These are phyloP conservation scores for Phytophthora podocarpi DNA, from an alignment of 352 stramenopile genomes.

Conservation along the genomic window DNA sequence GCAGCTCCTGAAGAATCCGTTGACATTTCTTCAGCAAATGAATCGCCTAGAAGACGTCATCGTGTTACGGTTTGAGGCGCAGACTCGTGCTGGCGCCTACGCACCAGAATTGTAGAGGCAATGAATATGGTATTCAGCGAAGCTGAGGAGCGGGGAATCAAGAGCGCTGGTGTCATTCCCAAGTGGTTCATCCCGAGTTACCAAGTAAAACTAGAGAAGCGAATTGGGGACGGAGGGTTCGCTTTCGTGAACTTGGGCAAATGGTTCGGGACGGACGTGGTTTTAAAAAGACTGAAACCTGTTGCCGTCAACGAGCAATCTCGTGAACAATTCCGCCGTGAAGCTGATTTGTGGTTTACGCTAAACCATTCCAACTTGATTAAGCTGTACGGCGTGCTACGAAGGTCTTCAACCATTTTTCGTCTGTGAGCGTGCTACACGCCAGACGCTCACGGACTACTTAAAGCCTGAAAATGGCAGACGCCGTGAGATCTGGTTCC, in stretches of 20 bases:
- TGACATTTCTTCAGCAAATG: constrained; percentile 17
- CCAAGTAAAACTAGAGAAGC: constrained; percentile 24
- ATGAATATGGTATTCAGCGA: constrained; percentile 29
- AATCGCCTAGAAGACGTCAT: constrained; percentile 17
- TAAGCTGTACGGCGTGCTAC: constrained; percentile 38
- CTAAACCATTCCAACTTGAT: constrained; percentile 41
- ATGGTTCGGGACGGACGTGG: constrained; percentile 35
- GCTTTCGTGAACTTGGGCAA: constrained; percentile 27
- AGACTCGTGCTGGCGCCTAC: constrained; percentile 30
- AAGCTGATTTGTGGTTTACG: constrained; percentile 36
- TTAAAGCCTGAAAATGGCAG: constrained; percentile 23
- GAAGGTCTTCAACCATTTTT: constrained; percentile 31
- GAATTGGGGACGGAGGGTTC: constrained; percentile 25
- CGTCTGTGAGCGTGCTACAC: constrained; percentile 35
- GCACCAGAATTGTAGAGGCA: constrained; percentile 19
- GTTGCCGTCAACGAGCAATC: constrained; percentile 7
- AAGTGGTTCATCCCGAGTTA: constrained; percentile 37
- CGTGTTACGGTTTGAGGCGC: constrained; percentile 33
- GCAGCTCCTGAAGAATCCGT: constrained; percentile 20
- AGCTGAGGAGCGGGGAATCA: constrained; percentile 21
- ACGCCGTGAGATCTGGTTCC: constrained; percentile 33
- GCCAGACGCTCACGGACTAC: constrained; percentile 24
- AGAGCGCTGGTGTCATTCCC: constrained; percentile 21
- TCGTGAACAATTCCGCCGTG: constrained; percentile 22
- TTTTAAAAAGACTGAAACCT: constrained; percentile 32